These are phyloP conservation scores for Rhizomucor miehei DNA, from an alignment of 371 early-diverging fungal genomes.

Conservation along the genomic window DNA sequence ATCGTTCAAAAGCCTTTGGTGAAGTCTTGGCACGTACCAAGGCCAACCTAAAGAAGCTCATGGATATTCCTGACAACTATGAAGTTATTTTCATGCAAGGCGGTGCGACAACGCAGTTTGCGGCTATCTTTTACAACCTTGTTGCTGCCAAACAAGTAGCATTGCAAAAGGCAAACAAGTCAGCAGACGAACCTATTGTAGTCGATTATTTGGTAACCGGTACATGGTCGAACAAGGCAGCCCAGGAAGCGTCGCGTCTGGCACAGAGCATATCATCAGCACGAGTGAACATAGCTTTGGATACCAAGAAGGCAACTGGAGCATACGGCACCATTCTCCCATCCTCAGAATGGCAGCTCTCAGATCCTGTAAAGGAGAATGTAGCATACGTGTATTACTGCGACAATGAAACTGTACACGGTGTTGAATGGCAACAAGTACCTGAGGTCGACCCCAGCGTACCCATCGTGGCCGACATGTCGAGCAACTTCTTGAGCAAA, in stretches of 20 bases:
- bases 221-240: slow-evolving; percentile 89
- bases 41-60: slow-evolving; percentile 60
- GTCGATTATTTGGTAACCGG: slow-evolving; percentile 94
- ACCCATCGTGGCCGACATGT: slow-evolving; percentile 93
- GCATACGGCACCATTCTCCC: slow-evolving; percentile 45
- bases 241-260: slow-evolving; percentile 80
- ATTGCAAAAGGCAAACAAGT: slow-evolving; percentile 25
- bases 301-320: slow-evolving; percentile 52
- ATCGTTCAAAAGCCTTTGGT: slow-evolving; percentile 85
- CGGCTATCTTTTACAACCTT: slow-evolving; percentile 85
- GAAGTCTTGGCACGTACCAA: slow-evolving; percentile 72
- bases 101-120: slow-evolving; percentile 92
- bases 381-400: slow-evolving; percentile 92
- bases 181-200: slow-evolving; percentile 33
- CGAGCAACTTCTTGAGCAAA: slow-evolving; percentile 88
- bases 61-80: slow-evolving; percentile 86
- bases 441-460: slow-evolving; percentile 65
- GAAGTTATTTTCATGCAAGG: slow-evolving; percentile 93
- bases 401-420: slow-evolving; percentile 97
- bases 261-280: slow-evolving; percentile 44
- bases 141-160: slow-evolving; percentile 64
- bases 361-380: slow-evolving; percentile 55
- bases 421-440: slow-evolving; percentile 77
- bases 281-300: slow-evolving; percentile 66
- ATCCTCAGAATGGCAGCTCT: slow-evolving; percentile 60